Evolutionary conservation across 306 rosid genomes (phyloP).

Genomic region (Canavalia gladiata): DNA sequence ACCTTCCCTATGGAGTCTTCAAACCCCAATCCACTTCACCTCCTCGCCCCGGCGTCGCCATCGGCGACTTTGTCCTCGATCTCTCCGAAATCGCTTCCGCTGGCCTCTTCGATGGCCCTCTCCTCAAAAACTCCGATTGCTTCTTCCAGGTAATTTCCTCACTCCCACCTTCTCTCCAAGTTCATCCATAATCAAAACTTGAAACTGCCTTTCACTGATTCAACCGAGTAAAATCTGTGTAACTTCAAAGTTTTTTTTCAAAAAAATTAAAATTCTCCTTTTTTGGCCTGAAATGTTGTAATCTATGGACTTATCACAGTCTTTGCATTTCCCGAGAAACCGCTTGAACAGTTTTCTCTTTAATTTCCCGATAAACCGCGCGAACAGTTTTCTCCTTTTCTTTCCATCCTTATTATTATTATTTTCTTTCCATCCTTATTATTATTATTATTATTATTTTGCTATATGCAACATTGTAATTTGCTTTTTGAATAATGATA

Average conservation of each 20-base stretch:
- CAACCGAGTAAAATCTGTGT: not conserved
- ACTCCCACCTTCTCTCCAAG: not conserved
- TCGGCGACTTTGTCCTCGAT: constrained; percentile 88
- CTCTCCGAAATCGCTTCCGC: constrained; percentile 78
- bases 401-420: too few relatives aligned
- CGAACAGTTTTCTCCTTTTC: not conserved
- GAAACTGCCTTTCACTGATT: not conserved
- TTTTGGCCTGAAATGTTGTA: constrained; percentile 18
- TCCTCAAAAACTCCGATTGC: constrained; percentile 79
- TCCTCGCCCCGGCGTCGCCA: constrained; percentile 86
- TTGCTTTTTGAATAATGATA: not conserved
- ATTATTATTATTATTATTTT: not conserved
- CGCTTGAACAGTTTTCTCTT: not conserved
- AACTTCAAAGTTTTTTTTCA: not conserved
- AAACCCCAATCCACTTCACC: constrained; percentile 59
- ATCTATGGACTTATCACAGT: constrained; percentile 18
- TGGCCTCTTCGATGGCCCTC: constrained; percentile 81
- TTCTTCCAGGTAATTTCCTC: constrained; percentile 67
- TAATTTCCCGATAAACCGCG: too few relatives aligned
- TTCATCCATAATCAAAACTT: constrained; percentile 12
- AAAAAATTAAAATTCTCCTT: not conserved
- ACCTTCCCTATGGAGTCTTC: constrained; percentile 91
- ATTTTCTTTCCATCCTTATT: too few relatives aligned
- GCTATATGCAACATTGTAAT: constrained; percentile 8
- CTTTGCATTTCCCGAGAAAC: constrained; percentile 37